Conservation (phyloP, 1,284 basidiomycete species). For the Meira miltonrushii region DNA sequence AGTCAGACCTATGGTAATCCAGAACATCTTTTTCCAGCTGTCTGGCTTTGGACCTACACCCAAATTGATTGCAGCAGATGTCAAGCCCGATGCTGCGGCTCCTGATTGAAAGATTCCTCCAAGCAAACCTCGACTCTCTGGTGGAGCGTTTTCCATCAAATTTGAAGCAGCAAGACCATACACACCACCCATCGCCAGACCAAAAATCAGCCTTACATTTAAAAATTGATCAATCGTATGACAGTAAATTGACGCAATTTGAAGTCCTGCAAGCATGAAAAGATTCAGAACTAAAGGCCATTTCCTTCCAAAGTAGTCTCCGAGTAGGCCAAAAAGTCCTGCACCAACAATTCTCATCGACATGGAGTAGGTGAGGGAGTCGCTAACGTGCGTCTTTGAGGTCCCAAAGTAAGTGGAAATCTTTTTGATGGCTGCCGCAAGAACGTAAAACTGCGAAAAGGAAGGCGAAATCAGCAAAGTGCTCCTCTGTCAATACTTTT, state of each 20-base stretch:
- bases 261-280: constrained; percentile 26
- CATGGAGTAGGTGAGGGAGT: constrained; percentile 29
- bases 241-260: constrained; percentile 30
- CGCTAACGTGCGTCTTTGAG: constrained; percentile 27
- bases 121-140: background rate
- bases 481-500: too few species aligned
- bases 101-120: background rate
- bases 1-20: background rate
- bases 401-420: constrained; percentile 16
- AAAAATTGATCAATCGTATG: too few species aligned
- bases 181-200: constrained; percentile 27
- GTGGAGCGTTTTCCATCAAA: background rate
- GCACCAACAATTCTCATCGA: constrained; percentile 33
- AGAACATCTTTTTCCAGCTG: background rate
- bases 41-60: background rate
- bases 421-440: constrained; percentile 14
- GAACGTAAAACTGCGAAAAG: too few species aligned
- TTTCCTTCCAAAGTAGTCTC: constrained; percentile 16
- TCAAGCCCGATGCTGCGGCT: background rate
- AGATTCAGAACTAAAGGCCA: constrained; percentile 31
- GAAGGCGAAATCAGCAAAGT: too few species aligned
- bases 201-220: constrained; percentile 38
- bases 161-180: constrained; percentile 8
- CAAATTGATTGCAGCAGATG: background rate
- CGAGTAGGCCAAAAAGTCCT: constrained; percentile 22